Base-by-base conservation (phyloP, 352 stramenopile genomes). In the Phytophthora colocasiae region DNA sequence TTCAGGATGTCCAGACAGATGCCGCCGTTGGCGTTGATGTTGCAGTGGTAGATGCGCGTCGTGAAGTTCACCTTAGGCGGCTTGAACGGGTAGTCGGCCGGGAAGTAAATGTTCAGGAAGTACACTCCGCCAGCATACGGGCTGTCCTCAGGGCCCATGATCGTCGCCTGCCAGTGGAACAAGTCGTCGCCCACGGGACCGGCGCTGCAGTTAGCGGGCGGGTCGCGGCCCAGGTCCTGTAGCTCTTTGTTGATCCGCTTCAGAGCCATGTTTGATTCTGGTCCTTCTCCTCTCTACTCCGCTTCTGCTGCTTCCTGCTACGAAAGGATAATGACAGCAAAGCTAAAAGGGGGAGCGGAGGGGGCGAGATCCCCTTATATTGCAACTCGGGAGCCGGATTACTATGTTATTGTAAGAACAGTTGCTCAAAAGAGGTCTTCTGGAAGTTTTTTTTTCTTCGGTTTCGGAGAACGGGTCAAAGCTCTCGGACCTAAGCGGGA, bases 1-100 rank as follows among this genome's bases (percentile, higher is more conserved):
- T 99, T 99, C 67, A 99, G 86, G 75, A 99, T 99, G 75, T 99
- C 98, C 85, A 99, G 90, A 85, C 98, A 99, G 69, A 99, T 99
- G 52, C 97, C 97, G 69, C 98, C 98, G 84, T 99, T 99, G 46
- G 95, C 97, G 79, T 99, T 99, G 79, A 99, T 99, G 95, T 99
- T 99, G 84, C 96, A 99, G 81, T 99, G 98, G 78, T 99, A 99
- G 66, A 99, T 99, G 79, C 97, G 96, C 67, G 98, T 99, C 58
- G 95, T 99, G 81, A 99, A 99, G 80, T 98, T 98, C 44, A 99
- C 97, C 66, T 97, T 98, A 57, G 97, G 97, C 29, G 97, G 97
- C 89, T 99, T 99, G 85, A 99, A 99, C 44, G 98, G 98, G 87
- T 99, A 99, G 78, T 99, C 97, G 38, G 97, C 96, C 51, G 97